These are phyloP conservation scores for Grosmannia clavigera DNA, from an alignment of 2,329 filamentous ascomycete genomes.

Conservation along the genomic window DNA sequence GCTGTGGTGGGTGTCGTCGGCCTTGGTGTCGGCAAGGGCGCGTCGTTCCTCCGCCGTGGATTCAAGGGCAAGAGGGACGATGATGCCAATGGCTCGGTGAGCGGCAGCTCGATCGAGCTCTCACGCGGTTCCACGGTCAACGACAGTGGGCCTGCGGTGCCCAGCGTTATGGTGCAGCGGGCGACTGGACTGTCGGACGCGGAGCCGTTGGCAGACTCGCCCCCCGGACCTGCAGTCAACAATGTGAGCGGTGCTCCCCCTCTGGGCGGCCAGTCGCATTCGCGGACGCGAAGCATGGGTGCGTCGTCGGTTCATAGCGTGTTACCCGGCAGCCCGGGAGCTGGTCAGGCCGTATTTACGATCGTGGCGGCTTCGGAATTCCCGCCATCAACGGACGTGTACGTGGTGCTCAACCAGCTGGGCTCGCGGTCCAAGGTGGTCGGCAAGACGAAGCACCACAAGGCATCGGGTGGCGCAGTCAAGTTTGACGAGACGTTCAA, in stretches of 20 bases:
- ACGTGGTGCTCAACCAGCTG: conserved; percentile 58
- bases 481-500: conserved; percentile 71
- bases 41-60: conserved; percentile 78
- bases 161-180: conserved; percentile 24
- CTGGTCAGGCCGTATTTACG: conserved; percentile 68
- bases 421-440: conserved; percentile 63
- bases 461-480: conserved; percentile 53
- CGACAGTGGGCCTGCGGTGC: conserved; percentile 11
- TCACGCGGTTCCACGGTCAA: conserved; percentile 15
- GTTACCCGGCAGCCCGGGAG: conserved; percentile 41
- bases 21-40: conserved; percentile 76
- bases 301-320: conserved; percentile 57
- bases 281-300: conserved; percentile 45
- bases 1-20: conserved; percentile 61
- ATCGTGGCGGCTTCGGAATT: conserved; percentile 70
- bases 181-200: conserved; percentile 23
- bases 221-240: conserved; percentile 21
- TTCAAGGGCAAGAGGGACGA: conserved; percentile 54
- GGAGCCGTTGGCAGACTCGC: conserved; percentile 16
- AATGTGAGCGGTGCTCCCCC: conserved; percentile 5
- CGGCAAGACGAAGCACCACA: conserved; percentile 86
- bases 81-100: conserved; percentile 27
- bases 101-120: conserved; percentile 6
- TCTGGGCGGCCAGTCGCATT: conserved; percentile 30
- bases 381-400: conserved; percentile 65